These are phyloP conservation scores for Chionographis japonica DNA, from an alignment of 106 monocot species.

Conservation along the genomic window DNA sequence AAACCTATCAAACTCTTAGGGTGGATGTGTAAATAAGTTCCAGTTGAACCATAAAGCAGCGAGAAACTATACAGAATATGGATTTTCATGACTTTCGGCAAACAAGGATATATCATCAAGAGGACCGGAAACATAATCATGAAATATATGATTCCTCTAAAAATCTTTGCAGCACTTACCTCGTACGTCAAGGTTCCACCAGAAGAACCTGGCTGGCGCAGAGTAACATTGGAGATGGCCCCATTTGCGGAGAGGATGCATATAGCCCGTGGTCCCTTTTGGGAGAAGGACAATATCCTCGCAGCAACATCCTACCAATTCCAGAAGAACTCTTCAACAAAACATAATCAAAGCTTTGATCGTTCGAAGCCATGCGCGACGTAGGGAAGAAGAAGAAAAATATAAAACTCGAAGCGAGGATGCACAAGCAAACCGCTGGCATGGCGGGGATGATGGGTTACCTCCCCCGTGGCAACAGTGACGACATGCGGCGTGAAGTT, in stretches of 20 bases:
- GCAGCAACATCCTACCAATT: constrained; percentile 56
- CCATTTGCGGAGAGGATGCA: constrained; percentile 86
- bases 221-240: constrained; percentile 69
- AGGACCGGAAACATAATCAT: too few relatives aligned
- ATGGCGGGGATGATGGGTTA: constrained; percentile 7
- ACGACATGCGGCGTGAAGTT: constrained; percentile 73
- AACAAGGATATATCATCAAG: too few relatives aligned
- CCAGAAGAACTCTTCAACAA: neutral
- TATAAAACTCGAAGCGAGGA: neutral
- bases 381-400: neutral
- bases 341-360: neutral
- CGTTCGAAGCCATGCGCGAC: neutral
- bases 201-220: constrained; percentile 65
- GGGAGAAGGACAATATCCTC: constrained; percentile 64
- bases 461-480: constrained; percentile 69
- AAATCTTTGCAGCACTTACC: constrained; percentile 11
- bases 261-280: constrained; percentile 63
- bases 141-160: too few relatives aligned
- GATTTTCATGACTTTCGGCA: too few relatives aligned
- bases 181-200: constrained; percentile 72
- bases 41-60: too few relatives aligned
- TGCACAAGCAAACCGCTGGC: neutral
- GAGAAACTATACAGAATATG: too few relatives aligned
- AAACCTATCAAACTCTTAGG: too few relatives aligned
- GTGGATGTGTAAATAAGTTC: too few relatives aligned